Conservation (phyloP, 2,329 filamentous ascomycete species). For the Fusarium guadeloupense region DNA sequence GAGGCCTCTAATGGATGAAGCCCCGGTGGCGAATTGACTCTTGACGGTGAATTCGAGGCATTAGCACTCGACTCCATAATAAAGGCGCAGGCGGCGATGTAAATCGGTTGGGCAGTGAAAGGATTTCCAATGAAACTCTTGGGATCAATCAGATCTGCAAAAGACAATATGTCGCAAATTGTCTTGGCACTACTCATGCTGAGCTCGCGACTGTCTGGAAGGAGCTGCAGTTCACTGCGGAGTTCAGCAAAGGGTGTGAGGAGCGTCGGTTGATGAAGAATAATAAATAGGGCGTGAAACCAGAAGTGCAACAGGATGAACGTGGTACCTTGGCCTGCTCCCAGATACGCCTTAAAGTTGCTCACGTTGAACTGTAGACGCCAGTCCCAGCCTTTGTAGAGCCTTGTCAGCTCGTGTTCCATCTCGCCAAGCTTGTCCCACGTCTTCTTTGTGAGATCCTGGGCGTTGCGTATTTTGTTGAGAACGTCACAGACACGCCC, state of each 20-base stretch:
- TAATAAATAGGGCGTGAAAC: slow-evolving; percentile 87
- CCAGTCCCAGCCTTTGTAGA: slow-evolving; percentile 77
- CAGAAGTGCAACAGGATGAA: slow-evolving; percentile 89
- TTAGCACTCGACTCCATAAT: slow-evolving; percentile 81
- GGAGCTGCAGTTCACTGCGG: slow-evolving; percentile 72
- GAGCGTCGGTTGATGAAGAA: slow-evolving; percentile 84
- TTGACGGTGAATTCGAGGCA: slow-evolving; percentile 68
- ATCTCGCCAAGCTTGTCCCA: slow-evolving; percentile 77
- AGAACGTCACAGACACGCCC: slow-evolving; percentile 84
- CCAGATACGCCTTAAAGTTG: slow-evolving; percentile 88
- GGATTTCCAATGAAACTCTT: slow-evolving; percentile 89
- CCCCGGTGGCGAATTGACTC: slow-evolving; percentile 62
- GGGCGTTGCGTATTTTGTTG: slow-evolving; percentile 79
- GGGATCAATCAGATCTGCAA: slow-evolving; percentile 84
- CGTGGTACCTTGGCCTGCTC: slow-evolving; percentile 82
- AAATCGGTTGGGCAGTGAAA: slow-evolving; percentile 90
- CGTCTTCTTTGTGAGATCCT: slow-evolving; percentile 79
- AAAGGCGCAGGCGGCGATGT: slow-evolving; percentile 90
- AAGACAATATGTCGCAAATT: slow-evolving; percentile 87
- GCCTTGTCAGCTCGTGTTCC: slow-evolving; percentile 78
- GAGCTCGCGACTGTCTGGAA: slow-evolving; percentile 80
- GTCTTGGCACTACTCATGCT: slow-evolving; percentile 93
- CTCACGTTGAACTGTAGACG: slow-evolving; percentile 83
- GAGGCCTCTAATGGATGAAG: slow-evolving; percentile 6
- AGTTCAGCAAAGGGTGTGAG: slow-evolving; percentile 76